These are phyloP conservation scores for Aspergillus avenaceus DNA, from an alignment of 495 filamentous ascomycete genomes.

Conservation along the genomic window DNA sequence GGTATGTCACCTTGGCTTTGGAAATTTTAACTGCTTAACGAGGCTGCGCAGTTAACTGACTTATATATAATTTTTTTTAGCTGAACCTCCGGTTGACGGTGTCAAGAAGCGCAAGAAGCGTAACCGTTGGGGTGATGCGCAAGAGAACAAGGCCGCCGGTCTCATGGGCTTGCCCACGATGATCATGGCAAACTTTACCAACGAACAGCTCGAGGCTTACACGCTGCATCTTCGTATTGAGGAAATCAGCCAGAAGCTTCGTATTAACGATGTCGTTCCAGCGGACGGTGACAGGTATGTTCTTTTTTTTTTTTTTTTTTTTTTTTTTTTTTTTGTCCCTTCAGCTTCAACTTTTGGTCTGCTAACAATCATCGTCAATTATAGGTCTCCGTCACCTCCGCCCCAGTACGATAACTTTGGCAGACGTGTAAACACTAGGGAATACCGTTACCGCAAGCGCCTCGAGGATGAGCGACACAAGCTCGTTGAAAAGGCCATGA, in stretches of 20 bases:
- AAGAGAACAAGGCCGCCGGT: slow-evolving; percentile 96
- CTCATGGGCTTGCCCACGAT: slow-evolving; percentile 96
- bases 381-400: slow-evolving; percentile 87
- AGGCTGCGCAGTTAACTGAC: too few relatives aligned
- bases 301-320: background rate
- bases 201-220: slow-evolving; percentile 95
- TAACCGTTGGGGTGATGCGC: slow-evolving; percentile 94
- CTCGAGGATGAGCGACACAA: slow-evolving; percentile 98
- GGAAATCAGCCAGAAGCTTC: slow-evolving; percentile 97
- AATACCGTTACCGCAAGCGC: slow-evolving; percentile 94
- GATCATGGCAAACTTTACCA: slow-evolving; percentile 95
- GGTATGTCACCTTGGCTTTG: slow-evolving; percentile 46
- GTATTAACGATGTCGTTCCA: slow-evolving; percentile 96
- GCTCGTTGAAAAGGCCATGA: slow-evolving; percentile 95
- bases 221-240: slow-evolving; percentile 92
- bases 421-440: slow-evolving; percentile 95
- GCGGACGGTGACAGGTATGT: slow-evolving; percentile 88
- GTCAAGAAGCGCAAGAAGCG: slow-evolving; percentile 87
- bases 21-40: too few relatives aligned
- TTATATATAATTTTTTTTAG: slow-evolving; percentile 30
- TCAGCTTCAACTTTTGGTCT: background rate
- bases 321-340: background rate
- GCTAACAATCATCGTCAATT: slow-evolving; percentile 14
- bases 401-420: slow-evolving; percentile 99
- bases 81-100: slow-evolving; percentile 61